Base-by-base conservation (phyloP, 2,329 filamentous ascomycete species). In the Pseudogymnoascus sp. region DNA sequence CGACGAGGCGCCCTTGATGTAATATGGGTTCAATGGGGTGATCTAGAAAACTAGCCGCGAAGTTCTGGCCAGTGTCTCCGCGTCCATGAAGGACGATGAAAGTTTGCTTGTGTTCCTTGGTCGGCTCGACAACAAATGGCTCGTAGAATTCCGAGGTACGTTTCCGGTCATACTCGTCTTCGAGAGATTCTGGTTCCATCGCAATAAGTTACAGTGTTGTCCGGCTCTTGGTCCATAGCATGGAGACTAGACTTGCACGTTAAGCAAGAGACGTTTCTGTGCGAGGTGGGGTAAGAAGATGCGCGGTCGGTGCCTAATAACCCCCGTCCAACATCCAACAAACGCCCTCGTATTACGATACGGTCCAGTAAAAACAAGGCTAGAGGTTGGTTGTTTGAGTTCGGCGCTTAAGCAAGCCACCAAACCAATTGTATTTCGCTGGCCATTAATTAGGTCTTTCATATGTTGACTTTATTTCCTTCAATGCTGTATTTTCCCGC, bases 21-120 rank as follows among this genome's bases (percentile, higher is more conserved):
- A n/a, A 1, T 5, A 22, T 28, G 14, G 41, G 41, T 18, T 60
- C 12, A 54, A 72, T 61, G 14, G 64, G 58, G 3, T 66, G 65
- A 4, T 70, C 62, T 4, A 81, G 71, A 2, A 82, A 67, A 0
- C 71, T 69, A 0, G 69, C 64, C 9, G 71, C 73, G 57, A 81
- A 81, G 32, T 71, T 73, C 5, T 67, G 38, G 1, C 73, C 76
- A 58, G 68, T 75, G 38, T 70, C 75, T n/a, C 79, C 78, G 6
- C 78, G 77, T 35, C 78, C 79, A 62, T 81, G 79, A 4, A 81
- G 74, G 59, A 81, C 67, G 62, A 81, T 73, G 61, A 81, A 65
- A 25, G 78, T 79, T 59, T 76, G 70, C n/a, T 64, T 70, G 65
- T 81, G 79, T 11, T 60, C 41, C 1, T 28, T 25, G 4, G 32